Base-by-base conservation (phyloP, 208 protist species). In the Leptomonas pyrrhocoris region DNA sequence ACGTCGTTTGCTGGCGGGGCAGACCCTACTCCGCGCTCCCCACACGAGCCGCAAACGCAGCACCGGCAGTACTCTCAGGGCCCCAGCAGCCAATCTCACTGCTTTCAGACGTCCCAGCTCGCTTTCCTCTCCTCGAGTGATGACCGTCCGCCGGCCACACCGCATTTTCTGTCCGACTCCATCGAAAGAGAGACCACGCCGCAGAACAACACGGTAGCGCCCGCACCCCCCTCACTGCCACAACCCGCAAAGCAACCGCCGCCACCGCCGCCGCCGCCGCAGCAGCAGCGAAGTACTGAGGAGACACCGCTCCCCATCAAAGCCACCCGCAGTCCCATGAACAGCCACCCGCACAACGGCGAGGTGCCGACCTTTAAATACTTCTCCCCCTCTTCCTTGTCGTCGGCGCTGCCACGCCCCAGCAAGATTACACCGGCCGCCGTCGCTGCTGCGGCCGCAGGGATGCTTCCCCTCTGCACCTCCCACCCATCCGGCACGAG, bases 81-180 rank as follows among this genome's bases (percentile, higher is more conserved):
- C n/a, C 48, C 55, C 15, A 42, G 48, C 60, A 56, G 60, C 34
- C 60, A 66, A 21, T 56, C 60, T 6, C 25, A 31, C 31, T 55
- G 60, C 48, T 66, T 21, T n/a, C 60, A 66, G 31, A 25, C 19
- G 4, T 42, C 60, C 7, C 60, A 54, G 48, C 60, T 66, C 16
- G 43, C 43, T 34, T 66, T 55, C 8, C 28, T 66, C 3, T 45
- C 31, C 48, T 18, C 60, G 0, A 21, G 46, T 12, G 60, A 66
- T 19, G 48, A 56, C 2, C 60, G 21, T 11, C 23, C 25, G 11
- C 16, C 31, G 0, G 28, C 31, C n/a, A 45, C 60, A 31, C 46
- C 43, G 60, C 60, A 54, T 45, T 8, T 34, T 18, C 28, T 66
- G 4, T 23, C 25, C 9, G 21, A 43, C 19, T 8, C 25, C 11